These are phyloP conservation scores for Globisporangium rhizosaccharum DNA, from an alignment of 352 stramenopile species.

Conservation along the genomic window DNA sequence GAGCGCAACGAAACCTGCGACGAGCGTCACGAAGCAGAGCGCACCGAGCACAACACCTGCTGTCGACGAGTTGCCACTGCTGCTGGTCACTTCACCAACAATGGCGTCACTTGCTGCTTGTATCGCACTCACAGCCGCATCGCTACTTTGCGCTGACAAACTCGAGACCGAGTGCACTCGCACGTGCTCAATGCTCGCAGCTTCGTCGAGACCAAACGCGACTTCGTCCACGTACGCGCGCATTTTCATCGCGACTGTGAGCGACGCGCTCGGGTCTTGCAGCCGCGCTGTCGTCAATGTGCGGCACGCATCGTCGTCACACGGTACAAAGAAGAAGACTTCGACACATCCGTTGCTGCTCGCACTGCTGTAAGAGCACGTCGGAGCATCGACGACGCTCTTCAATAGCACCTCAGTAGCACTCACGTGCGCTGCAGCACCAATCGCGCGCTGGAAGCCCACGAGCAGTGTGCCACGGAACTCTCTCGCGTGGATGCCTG, in stretches of 20 bases:
- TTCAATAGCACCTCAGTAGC: conserved; percentile 3
- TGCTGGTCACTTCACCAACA: neutral
- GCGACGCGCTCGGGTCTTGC: conserved; percentile 13
- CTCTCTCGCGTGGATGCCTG: conserved; percentile 1
- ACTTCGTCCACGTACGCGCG: conserved; percentile 12
- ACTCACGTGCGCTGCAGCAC: neutral
- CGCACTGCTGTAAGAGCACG: neutral
- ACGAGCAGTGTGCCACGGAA: conserved; percentile 1
- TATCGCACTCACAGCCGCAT: neutral
- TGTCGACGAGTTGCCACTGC: neutral
- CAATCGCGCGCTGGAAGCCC: conserved; percentile 8
- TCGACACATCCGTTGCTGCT: neutral
- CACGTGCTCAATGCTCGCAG: conserved; percentile 18
- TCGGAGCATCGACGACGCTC: neutral
- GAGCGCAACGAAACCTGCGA: conserved; percentile 13
- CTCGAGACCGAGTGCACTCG: conserved; percentile 12
- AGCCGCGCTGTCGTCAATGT: conserved; percentile 8
- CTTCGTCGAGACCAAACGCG: conserved; percentile 12
- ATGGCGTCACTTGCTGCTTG: neutral
- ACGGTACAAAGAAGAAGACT: conserved; percentile 10
- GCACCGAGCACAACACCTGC: conserved; percentile 1
- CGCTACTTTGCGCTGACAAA: neutral
- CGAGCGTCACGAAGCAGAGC: conserved; percentile 13
- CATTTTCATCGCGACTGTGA: conserved; percentile 20
- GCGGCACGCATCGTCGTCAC: conserved; percentile 11